phyloP scores from a whole-genome alignment of 2,329 filamentous ascomycete genomes.

The Epichloe gansuensis region DNA sequence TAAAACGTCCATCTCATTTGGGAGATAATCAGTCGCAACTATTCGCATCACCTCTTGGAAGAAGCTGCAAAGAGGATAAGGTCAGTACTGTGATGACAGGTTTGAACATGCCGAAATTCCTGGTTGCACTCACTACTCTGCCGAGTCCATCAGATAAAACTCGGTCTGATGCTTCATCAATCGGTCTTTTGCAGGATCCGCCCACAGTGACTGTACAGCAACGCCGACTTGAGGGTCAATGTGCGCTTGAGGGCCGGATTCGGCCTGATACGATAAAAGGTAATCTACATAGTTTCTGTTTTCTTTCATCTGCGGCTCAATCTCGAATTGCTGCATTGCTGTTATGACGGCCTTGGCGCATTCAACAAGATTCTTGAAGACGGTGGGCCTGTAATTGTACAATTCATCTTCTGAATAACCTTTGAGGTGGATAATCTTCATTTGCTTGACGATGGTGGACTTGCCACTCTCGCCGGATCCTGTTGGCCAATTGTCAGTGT shows the following conservation, averaged over 20 bases:
- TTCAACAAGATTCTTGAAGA: slow-evolving; percentile 96
- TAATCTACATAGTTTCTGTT: slow-evolving; percentile 68
- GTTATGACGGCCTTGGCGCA: slow-evolving; percentile 88
- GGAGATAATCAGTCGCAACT: slow-evolving; percentile 71
- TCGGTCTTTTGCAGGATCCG: slow-evolving; percentile 67
- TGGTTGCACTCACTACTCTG: slow-evolving; percentile 68
- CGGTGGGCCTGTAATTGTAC: slow-evolving; percentile 84
- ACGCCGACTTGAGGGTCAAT: slow-evolving; percentile 71
- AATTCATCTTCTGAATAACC: slow-evolving; percentile 92
- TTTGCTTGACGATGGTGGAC: slow-evolving; percentile 98
- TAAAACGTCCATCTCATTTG: slow-evolving; percentile 87
- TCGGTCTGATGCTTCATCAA: slow-evolving; percentile 92
- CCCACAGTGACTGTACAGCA: slow-evolving; percentile 80
- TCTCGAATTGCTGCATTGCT: slow-evolving; percentile 84
- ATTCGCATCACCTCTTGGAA: slow-evolving; percentile 88
- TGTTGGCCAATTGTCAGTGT: slow-evolving; percentile 26
- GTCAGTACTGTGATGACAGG: not conserved
- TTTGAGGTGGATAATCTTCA: slow-evolving; percentile 99
- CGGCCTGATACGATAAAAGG: slow-evolving; percentile 75
- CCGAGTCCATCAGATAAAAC: slow-evolving; percentile 98
- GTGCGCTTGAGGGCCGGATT: slow-evolving; percentile 76
- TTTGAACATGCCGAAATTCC: not conserved
- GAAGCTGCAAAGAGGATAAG: slow-evolving; percentile 49
- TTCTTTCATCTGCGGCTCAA: slow-evolving; percentile 59
- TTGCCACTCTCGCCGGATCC: slow-evolving; percentile 98